Conservation (phyloP, 345 rosid species). For the Lumnitzera littorea region DNA sequence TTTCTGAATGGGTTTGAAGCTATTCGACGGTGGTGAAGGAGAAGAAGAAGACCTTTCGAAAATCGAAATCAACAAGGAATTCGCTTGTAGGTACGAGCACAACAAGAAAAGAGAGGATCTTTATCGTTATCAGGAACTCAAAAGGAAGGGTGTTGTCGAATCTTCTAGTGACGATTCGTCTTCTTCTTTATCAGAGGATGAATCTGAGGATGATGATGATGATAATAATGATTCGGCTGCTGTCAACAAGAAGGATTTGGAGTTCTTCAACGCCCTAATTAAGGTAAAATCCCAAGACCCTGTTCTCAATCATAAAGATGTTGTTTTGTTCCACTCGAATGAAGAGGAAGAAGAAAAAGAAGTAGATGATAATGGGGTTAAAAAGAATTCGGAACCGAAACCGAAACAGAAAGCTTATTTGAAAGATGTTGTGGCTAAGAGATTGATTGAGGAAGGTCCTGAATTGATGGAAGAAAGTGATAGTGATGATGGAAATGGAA, state of each 20-base stretch:
- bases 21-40: constrained; percentile 37
- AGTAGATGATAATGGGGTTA: too few relatives aligned
- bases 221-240: constrained; percentile 13
- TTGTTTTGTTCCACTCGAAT: constrained; percentile 39
- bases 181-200: constrained; percentile 18
- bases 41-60: constrained; percentile 22
- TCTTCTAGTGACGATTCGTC: constrained; percentile 21
- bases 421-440: constrained; percentile 68
- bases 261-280: constrained; percentile 36
- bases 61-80: constrained; percentile 52
- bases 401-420: constrained; percentile 19
- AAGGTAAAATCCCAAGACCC: constrained; percentile 55
- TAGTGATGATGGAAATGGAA: constrained; percentile 24
- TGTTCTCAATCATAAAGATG: constrained; percentile 29
- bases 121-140: constrained; percentile 41
- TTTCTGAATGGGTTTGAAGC: constrained; percentile 24
- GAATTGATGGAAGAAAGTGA: constrained; percentile 63
- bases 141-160: constrained; percentile 32
- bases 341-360: background rate
- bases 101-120: constrained; percentile 65
- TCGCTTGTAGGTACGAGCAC: constrained; percentile 41
- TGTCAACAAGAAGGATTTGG: constrained; percentile 20
- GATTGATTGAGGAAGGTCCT: constrained; percentile 70
- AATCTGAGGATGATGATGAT: constrained; percentile 19
- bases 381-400: too few relatives aligned